phyloP scores from a whole-genome alignment of 2,329 filamentous ascomycete genomes.

The Botryotinia globosa region DNA sequence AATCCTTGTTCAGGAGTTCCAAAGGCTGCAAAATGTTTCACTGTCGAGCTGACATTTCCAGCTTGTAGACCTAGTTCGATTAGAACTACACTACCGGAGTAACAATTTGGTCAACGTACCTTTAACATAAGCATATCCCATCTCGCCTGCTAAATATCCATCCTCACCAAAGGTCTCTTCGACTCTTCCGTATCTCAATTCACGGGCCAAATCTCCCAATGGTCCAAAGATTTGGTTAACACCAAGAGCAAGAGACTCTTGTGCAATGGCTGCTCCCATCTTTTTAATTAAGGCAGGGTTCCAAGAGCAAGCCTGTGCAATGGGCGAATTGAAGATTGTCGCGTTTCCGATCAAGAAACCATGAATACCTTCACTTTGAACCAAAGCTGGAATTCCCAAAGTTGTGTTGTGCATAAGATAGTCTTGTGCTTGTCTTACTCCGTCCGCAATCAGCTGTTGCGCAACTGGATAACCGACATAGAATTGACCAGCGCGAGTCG shows the following conservation, averaged over 20 bases:
- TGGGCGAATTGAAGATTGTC: constrained; percentile 77
- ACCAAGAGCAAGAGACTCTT: constrained; percentile 64
- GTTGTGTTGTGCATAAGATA: constrained; percentile 66
- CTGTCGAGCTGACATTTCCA: constrained; percentile 64
- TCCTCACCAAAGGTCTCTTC: constrained; percentile 75
- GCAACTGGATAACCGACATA: constrained; percentile 68
- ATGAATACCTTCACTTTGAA: constrained; percentile 73
- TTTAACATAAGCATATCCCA: constrained; percentile 58
- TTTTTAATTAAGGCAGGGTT: constrained; percentile 62
- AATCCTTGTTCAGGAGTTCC: constrained; percentile 68
- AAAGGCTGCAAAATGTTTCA: constrained; percentile 74
- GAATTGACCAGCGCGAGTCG: constrained; percentile 52
- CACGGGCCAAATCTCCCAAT: constrained; percentile 66
- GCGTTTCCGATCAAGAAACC: constrained; percentile 69
- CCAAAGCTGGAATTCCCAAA: constrained; percentile 68
- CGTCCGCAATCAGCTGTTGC: constrained; percentile 60
- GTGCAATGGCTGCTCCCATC: constrained; percentile 64
- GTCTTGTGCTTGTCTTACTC: constrained; percentile 64
- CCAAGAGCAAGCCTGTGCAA: constrained; percentile 69
- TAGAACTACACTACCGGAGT: background rate
- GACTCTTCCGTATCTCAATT: constrained; percentile 68
- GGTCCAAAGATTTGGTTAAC: constrained; percentile 73
- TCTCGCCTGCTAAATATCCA: constrained; percentile 62
- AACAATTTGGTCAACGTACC: constrained; percentile 49
- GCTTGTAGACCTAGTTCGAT: constrained; percentile 59